Evolutionary conservation across 495 filamentous ascomycete species (phyloP), one percentile per base, ranked within the genome.

Genomic region (Hamigera avellanea): DNA sequence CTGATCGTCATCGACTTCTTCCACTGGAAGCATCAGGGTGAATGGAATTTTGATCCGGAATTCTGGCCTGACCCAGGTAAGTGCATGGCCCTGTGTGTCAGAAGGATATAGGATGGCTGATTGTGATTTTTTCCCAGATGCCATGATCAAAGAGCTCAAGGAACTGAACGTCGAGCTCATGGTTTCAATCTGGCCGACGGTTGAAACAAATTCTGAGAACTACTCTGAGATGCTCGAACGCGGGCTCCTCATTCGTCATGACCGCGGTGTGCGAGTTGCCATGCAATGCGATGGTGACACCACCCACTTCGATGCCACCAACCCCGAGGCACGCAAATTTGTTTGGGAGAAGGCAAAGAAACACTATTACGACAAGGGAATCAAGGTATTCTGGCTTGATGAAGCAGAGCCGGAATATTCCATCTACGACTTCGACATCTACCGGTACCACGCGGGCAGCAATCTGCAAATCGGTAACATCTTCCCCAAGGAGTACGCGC

Each of bases 1-100:
- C 33, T 78, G n/a, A 73, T 76, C 25, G 73, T 76, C 5, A 50
- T 69, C 35, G 73, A 78, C 39, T 76, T 69, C 52, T 76, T 78
- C 42, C 73, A 78, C 42, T 78, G 73, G 73, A 63, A 62, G 8
- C 50, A 59, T n/a, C 69, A 78, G 41, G 73, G 73, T 10, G 69
- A 73, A 33, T 76, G 70, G 70, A 64, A 50, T 14, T 76, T 78
- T 43, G 73, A 78, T 41, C 54, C 63, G 10, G 52, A 59, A 18
- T 75, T 62, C 46, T 78, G 69, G 71, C 73, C 73, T 6, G 69
- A 78, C 44, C 64, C 67, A 21, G 59, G 64, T 60, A 44, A 46
- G 55, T 44, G 4, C 23, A 34, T 26, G n/a, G 5, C 28, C n/a
- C n/a, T n/a, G n/a, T n/a, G n/a, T n/a, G n/a, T n/a, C n/a, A n/a